phyloP scores from a whole-genome alignment of 2,329 filamentous ascomycete species.

The Fusarium mangiferae region DNA sequence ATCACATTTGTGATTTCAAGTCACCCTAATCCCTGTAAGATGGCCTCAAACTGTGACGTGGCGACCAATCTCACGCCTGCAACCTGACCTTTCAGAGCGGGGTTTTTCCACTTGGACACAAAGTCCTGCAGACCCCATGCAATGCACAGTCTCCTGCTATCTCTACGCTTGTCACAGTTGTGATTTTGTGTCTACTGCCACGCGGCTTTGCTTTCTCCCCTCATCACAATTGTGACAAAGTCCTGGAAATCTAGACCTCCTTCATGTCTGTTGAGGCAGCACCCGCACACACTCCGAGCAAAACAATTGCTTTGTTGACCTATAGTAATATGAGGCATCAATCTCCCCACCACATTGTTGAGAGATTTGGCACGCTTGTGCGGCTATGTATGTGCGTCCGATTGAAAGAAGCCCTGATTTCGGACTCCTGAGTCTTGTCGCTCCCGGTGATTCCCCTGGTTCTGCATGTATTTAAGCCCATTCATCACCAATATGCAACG shows the following conservation, averaged over 20 bases:
- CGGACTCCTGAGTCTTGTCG: neutral
- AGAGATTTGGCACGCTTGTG: neutral
- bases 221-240: constrained; percentile 1
- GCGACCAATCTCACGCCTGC: neutral
- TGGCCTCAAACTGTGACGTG: constrained; percentile 6
- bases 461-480: neutral
- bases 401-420: neutral
- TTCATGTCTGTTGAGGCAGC: neutral
- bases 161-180: neutral
- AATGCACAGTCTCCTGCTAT: neutral
- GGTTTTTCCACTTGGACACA: neutral
- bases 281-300: neutral
- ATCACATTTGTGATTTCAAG: constrained; percentile 2
- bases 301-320: neutral
- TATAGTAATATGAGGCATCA: neutral
- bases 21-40: neutral
- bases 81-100: neutral
- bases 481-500: neutral
- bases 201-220: neutral
- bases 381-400: neutral
- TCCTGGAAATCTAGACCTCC: neutral
- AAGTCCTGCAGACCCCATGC: neutral
- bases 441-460: neutral
- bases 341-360: neutral
- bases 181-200: neutral